Base-by-base conservation (phyloP, 345 rosid species). In the Eucalyptus decipiens region DNA sequence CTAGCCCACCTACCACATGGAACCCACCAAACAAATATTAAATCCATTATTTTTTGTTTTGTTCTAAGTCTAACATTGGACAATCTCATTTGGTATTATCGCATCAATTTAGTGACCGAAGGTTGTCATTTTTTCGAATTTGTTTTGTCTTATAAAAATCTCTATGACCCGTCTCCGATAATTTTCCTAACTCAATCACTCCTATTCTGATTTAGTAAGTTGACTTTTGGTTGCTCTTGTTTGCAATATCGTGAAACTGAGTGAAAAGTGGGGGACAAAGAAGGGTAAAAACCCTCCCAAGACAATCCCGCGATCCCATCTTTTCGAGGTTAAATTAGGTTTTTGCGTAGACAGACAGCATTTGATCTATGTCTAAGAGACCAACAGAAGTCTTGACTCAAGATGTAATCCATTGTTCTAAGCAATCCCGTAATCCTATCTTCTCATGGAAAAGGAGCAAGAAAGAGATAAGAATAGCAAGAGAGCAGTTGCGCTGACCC, bases 401-500 rank as follows among this genome's bases (percentile, higher is more conserved):
- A 56, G 30, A 56, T 1, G 30, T 2, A 24, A 23, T 56, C 28
- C 28, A 56, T 56, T 56, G 3, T 56, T 24, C 62, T 56, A 24
- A 56, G 62, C 62, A 56, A 56, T 56, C 30, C 12, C 62, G 62
- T 23, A 56, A 23, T 56, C 14, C 6, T 56, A 56, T 24, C 62
- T 56, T 56, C 62, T 56, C 62, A 56, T 34, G 81, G 43, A 42
- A 76, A 40, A 76, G 47, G 47, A 11, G 24, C 83, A 21, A 23
- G 47, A 37, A 40, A 76, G 83, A 37, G 47, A 43, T 23, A 1
- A 76, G 85, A 76, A 21, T 6, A 76, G 85, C 85, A 23, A 76
- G 47, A 40, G 47, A 76, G 85, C 37, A 37, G 62, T 32, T 10
- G 43, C 21, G 87, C 87, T 89, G 89, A 97, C 99, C 98, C 91